These are phyloP conservation scores for Dacryopinax primogenitus DNA, from an alignment of 768 basidiomycete species.

Conservation along the genomic window DNA sequence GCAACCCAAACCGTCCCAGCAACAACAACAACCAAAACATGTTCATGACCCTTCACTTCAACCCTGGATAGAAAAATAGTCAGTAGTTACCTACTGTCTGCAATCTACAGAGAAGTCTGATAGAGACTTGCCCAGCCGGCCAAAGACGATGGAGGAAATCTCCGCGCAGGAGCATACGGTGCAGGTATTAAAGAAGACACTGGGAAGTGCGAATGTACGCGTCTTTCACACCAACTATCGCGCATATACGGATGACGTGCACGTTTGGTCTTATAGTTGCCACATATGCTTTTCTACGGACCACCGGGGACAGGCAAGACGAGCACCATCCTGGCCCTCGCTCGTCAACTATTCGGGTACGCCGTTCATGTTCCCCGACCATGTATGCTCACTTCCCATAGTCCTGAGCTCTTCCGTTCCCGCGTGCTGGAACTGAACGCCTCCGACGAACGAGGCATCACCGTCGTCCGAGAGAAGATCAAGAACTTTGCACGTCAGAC, in stretches of 20 bases:
- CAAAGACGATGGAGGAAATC: constrained; percentile 95
- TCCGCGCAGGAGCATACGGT: constrained; percentile 96
- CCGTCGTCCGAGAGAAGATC: constrained; percentile 95
- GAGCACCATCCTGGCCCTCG: constrained; percentile 87
- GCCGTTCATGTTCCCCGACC: background rate
- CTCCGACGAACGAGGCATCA: constrained; percentile 95
- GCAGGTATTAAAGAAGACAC: constrained; percentile 76
- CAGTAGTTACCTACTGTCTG: constrained; percentile 20
- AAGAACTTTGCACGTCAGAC: constrained; percentile 94
- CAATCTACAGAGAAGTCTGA: background rate
- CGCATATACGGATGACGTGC: too few relatives aligned
- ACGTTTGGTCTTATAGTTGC: too few relatives aligned
- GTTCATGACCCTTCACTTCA: constrained; percentile 47
- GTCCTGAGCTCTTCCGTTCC: constrained; percentile 85
- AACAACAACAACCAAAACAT: constrained; percentile 23
- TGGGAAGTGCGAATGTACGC: constrained; percentile 80
- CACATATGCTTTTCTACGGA: constrained; percentile 99
- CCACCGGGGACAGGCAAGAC: constrained; percentile 99
- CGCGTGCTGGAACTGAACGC: constrained; percentile 96
- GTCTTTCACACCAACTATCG: background rate
- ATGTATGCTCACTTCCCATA: constrained; percentile 24
- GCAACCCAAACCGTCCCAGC: constrained; percentile 14
- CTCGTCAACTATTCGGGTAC: constrained; percentile 88
- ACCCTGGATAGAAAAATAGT: constrained; percentile 99
- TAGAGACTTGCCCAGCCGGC: constrained; percentile 46